phyloP scores from a whole-genome alignment of 202 grass and related monocot genomes.

The Zizania palustris region DNA sequence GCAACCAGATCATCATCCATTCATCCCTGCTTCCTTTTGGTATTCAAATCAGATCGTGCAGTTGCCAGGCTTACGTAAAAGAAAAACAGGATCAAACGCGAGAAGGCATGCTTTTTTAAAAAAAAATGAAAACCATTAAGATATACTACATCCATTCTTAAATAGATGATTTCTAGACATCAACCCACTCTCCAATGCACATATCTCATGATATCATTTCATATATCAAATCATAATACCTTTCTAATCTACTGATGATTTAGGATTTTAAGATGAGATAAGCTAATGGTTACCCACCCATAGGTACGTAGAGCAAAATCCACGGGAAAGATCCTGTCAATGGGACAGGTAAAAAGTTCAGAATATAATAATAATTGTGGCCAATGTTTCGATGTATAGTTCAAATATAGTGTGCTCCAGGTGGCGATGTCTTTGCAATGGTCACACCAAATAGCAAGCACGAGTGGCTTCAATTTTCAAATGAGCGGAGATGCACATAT shows the following conservation, averaged over 20 bases:
- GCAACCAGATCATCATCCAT: slow-evolving; percentile 21
- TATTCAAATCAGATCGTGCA: slow-evolving; percentile 15
- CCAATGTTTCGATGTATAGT: neutral
- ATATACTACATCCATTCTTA: neutral
- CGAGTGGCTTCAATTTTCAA: neutral
- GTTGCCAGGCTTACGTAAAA: neutral
- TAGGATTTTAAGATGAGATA: too few species aligned
- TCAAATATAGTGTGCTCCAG: neutral
- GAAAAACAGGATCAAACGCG: neutral
- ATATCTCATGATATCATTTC: too few species aligned
- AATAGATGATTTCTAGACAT: too few species aligned
- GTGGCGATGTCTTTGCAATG: neutral
- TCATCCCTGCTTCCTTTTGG: slow-evolving; percentile 19
- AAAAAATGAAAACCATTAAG: neutral
- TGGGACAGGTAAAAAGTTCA: neutral
- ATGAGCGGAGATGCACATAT: neutral
- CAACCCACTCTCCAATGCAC: too few species aligned
- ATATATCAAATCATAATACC: too few species aligned
- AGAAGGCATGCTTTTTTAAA: neutral
- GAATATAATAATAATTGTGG: neutral
- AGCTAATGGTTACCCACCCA: neutral
- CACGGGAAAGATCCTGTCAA: neutral
- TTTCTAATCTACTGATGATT: too few species aligned
- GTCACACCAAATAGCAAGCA: neutral
- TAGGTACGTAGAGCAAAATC: neutral